Evolutionary conservation across 1,139 yeast genomes (phyloP).

Genomic region (Candida smagusa): DNA sequence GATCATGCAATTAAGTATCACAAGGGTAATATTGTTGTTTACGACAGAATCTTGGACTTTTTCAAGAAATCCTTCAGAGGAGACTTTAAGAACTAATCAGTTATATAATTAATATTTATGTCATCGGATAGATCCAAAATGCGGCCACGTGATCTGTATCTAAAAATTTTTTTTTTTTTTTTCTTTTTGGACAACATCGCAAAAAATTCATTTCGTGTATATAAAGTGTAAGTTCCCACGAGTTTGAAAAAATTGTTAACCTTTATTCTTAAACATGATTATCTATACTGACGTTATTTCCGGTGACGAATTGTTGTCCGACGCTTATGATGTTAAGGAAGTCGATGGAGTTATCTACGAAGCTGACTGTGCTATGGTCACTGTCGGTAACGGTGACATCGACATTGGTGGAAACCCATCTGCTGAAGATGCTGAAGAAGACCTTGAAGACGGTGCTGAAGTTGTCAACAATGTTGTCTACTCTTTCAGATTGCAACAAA

Average conservation of each 20-base stretch:
- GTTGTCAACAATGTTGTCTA: slow-evolving; percentile 96
- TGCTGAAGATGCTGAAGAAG: slow-evolving; percentile 88
- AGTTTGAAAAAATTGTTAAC: slow-evolving; percentile 4
- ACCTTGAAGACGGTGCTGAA: slow-evolving; percentile 76
- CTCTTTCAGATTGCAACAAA: slow-evolving; percentile 97
- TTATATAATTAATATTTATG: not conserved
- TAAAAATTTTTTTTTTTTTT: slow-evolving; percentile 2
- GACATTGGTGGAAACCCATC: slow-evolving; percentile 99
- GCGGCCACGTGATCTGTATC: not conserved
- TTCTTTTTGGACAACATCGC: slow-evolving; percentile 5
- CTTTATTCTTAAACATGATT: slow-evolving; percentile 28
- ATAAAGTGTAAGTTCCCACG: slow-evolving; percentile 6
- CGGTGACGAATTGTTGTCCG: slow-evolving; percentile 95
- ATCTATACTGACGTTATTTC: slow-evolving; percentile 73
- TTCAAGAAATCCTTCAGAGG: slow-evolving; percentile 52
- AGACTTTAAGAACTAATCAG: slow-evolving; percentile 21
- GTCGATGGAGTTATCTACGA: slow-evolving; percentile 93
- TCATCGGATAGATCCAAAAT: not conserved
- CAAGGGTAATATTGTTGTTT: slow-evolving; percentile 65
- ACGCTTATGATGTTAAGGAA: slow-evolving; percentile 85
- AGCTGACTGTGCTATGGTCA: slow-evolving; percentile 94
- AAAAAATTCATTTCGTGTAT: slow-evolving; percentile 3
- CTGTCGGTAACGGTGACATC: slow-evolving; percentile 82
- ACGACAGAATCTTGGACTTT: slow-evolving; percentile 63
- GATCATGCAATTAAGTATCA: slow-evolving; percentile 71